Percentiles rank a stretch among this genome's conserved stretches.
These are phyloP conservation scores for Exophiala lecanii-corni DNA, from an alignment of 2,329 filamentous ascomycete species.

Conservation along the genomic window DNA sequence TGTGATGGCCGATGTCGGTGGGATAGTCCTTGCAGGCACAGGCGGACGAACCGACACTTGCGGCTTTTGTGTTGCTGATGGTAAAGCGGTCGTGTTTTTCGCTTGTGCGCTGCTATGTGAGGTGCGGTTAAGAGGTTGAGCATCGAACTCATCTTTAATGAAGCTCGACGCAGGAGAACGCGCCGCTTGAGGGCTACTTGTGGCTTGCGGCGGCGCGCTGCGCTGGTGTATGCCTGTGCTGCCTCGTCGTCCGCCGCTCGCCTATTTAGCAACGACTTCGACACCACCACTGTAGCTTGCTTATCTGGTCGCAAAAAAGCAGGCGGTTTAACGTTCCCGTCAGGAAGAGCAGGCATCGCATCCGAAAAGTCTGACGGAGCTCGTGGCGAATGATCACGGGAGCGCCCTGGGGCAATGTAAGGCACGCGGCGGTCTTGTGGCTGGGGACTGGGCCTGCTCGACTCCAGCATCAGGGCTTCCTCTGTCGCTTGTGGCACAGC, in stretches of 20 bases:
- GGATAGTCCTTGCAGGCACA: slow-evolving; percentile 49
- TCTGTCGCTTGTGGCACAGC: slow-evolving; percentile 28
- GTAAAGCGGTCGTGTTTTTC: too few species aligned
- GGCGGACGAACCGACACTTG: slow-evolving; percentile 45
- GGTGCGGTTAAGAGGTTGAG: too few species aligned
- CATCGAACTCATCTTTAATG: too few species aligned
- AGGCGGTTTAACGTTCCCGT: slow-evolving; percentile 28
- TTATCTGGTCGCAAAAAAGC: slow-evolving; percentile 55
- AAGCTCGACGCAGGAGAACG: too few species aligned
- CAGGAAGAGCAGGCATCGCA: slow-evolving; percentile 32
- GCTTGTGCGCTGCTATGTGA: too few species aligned
- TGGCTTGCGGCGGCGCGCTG: slow-evolving; percentile 70
- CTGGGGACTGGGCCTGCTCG: slow-evolving; percentile 53
- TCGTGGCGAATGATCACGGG: slow-evolving; percentile 48
- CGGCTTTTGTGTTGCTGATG: too few species aligned
- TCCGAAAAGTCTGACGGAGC: slow-evolving; percentile 41
- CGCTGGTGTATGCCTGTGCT: slow-evolving; percentile 80
- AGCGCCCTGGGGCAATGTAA: slow-evolving; percentile 20
- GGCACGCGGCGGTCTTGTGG: slow-evolving; percentile 32
- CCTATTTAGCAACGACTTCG: slow-evolving; percentile 62
- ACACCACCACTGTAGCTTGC: slow-evolving; percentile 44
- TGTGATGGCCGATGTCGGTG: slow-evolving; percentile 62
- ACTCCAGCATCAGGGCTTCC: slow-evolving; percentile 73
- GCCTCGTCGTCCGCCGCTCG: slow-evolving; percentile 74
- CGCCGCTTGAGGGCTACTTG: slow-evolving; percentile 38